phyloP scores from a whole-genome alignment of 164 flowering plant genomes.

The Malania oleifera region DNA sequence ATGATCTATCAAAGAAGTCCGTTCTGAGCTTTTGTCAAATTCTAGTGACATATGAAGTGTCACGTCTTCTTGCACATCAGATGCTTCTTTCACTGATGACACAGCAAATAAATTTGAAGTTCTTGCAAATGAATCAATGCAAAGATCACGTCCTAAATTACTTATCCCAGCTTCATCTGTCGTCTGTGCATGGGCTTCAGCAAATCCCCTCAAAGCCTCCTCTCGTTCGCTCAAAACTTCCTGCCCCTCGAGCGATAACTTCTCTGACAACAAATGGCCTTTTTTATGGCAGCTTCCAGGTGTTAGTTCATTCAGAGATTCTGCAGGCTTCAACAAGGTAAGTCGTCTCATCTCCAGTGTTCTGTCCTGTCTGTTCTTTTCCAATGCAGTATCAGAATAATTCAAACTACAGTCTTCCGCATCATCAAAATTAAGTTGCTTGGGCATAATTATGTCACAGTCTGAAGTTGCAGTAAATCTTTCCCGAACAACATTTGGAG shows the following conservation, averaged over 20 bases:
- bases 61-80: conserved; percentile 4
- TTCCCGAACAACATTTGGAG: conserved; percentile 11
- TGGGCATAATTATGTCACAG: conserved; percentile 28
- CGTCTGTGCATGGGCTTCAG: conserved; percentile 12
- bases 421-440: conserved; percentile 47
- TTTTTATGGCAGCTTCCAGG: conserved; percentile 6
- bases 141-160: not conserved
- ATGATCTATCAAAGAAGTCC: not conserved
- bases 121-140: conserved; percentile 5
- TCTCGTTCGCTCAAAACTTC: conserved; percentile 15
- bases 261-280: not conserved
- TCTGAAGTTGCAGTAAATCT: conserved; percentile 18
- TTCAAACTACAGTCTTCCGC: conserved; percentile 27
- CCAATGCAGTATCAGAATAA: conserved; percentile 8
- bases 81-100: conserved; percentile 7
- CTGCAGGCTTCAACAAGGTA: conserved; percentile 9
- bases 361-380: conserved; percentile 5
- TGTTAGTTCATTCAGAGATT: conserved; percentile 4
- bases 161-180: conserved; percentile 8
- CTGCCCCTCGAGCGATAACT: conserved; percentile 14
- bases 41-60: not conserved
- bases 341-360: conserved; percentile 12
- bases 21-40: conserved; percentile 1
- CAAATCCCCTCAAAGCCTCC: conserved; percentile 10
- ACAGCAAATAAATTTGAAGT: conserved; percentile 6